These are phyloP conservation scores for Apiospora phragmitis DNA, from an alignment of 2,329 filamentous ascomycete genomes.

Conservation along the genomic window DNA sequence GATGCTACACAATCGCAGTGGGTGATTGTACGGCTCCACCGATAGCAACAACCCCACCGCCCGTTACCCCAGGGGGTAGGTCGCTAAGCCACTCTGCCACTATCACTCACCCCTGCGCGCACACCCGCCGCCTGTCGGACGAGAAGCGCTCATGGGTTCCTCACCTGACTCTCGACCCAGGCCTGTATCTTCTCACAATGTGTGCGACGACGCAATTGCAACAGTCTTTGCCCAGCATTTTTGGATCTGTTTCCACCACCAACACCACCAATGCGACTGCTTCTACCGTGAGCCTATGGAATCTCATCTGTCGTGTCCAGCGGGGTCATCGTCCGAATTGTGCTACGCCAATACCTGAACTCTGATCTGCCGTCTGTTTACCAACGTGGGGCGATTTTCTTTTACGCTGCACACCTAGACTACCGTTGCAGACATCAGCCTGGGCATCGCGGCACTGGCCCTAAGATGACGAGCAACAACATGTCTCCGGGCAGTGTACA, in stretches of 20 bases:
- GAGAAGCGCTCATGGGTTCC: background rate
- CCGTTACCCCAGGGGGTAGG: constrained; percentile 5
- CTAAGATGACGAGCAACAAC: background rate
- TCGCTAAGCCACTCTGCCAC: background rate
- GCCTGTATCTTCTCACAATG: background rate
- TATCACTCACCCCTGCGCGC: background rate
- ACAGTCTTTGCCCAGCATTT: background rate
- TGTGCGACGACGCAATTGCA: background rate
- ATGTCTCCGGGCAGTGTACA: background rate
- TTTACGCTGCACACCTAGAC: background rate
- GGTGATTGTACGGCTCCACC: background rate
- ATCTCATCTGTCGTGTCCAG: background rate
- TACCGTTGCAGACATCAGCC: background rate
- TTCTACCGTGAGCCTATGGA: background rate
- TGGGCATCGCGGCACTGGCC: background rate
- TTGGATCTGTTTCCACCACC: background rate
- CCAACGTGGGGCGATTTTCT: background rate
- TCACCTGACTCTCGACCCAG: background rate
- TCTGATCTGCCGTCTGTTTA: background rate
- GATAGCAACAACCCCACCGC: background rate
- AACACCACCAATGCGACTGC: background rate
- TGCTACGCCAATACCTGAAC: background rate
- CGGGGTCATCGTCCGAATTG: background rate
- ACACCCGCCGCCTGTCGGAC: background rate
- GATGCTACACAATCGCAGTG: background rate